These are phyloP conservation scores for Epichloe baconii DNA, from an alignment of 2,329 filamentous ascomycete genomes.

Conservation along the genomic window DNA sequence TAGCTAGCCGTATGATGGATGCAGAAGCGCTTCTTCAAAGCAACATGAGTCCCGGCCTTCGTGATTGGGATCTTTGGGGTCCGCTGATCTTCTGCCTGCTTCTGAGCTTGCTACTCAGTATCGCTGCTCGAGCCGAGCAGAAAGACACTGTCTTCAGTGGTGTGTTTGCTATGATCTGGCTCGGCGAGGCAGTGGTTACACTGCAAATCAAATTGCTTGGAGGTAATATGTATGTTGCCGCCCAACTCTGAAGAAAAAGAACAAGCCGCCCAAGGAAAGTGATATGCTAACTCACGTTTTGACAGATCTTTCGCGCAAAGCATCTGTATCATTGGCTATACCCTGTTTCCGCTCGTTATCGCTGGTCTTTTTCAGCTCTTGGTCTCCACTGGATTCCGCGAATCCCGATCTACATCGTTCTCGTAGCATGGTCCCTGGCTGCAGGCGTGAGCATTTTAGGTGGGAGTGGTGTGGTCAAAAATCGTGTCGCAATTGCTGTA, in stretches of 20 bases:
- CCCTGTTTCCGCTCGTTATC: constrained; percentile 90
- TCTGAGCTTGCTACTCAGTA: constrained; percentile 75
- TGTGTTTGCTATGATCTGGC: constrained; percentile 93
- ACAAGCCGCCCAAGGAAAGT: background rate
- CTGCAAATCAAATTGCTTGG: constrained; percentile 92
- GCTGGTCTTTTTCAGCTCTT: constrained; percentile 79
- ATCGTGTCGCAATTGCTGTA: constrained; percentile 83
- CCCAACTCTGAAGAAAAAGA: background rate
- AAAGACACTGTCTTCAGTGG: constrained; percentile 86
- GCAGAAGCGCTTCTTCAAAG: constrained; percentile 48
- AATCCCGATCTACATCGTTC: constrained; percentile 79
- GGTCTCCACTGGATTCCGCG: constrained; percentile 66
- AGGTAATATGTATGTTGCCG: constrained; percentile 74
- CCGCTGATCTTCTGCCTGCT: constrained; percentile 88
- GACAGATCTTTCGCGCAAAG: constrained; percentile 91
- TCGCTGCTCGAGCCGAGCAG: constrained; percentile 67
- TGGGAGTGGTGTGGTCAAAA: constrained; percentile 89
- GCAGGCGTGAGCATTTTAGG: constrained; percentile 93
- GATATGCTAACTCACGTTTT: background rate
- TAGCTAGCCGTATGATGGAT: constrained; percentile 51
- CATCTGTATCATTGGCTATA: constrained; percentile 96
- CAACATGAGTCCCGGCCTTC: constrained; percentile 75
- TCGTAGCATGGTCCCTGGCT: constrained; percentile 86
- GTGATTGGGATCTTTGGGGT: constrained; percentile 98
- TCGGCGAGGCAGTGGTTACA: constrained; percentile 94